Base-by-base conservation (phyloP, 2,329 filamentous ascomycete genomes). In the Hypoxylon sp. region DNA sequence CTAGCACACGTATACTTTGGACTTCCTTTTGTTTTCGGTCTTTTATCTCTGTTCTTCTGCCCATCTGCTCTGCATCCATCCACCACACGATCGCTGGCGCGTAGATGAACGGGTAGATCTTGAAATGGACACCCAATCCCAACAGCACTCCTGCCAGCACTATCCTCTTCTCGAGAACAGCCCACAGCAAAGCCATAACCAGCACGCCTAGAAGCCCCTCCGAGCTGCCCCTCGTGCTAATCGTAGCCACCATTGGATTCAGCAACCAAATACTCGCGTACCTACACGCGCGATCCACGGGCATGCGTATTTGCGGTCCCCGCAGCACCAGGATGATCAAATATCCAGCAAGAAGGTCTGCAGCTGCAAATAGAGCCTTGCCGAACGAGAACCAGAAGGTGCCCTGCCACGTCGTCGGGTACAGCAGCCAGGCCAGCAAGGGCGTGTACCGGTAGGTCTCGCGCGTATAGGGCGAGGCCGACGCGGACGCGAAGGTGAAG, bases 41-140 rank as follows among this genome's bases (percentile, higher is more conserved):
- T 25, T 61, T 66, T 17, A n/a, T 36, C 19, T 64, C 17, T 9
- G 52, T 5, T 38, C 30, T 9, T 43, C 9, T 6, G 7, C 75
- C 73, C 63, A 87, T 78, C 25, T 78, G 79, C 69, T 86, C 84
- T 2, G 81, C 81, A 72, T 93, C 91, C 82, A 95, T 88, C 91
- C 91, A 94, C 90, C 91, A 94, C 4, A 93, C 79, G 45, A 96
- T 90, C 2, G 91, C 90, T 0, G 90, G 88, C 1, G 93, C 95
- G 79, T 99, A 99, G 66, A 99, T 93, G 79, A 98, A 97, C 0
- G 96, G 96, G 75, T 99, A 99, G 67, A 99, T 98, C 85, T 99
- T 99, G 82, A 99, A 97, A 81, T 99, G 96, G 25, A 98, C 94
- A 1, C 89, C 89, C 28, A 97, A 81, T 0, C 96, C 96, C 2